Conservation (phyloP, 306 rosid species). For the Dryas octopetala region DNA sequence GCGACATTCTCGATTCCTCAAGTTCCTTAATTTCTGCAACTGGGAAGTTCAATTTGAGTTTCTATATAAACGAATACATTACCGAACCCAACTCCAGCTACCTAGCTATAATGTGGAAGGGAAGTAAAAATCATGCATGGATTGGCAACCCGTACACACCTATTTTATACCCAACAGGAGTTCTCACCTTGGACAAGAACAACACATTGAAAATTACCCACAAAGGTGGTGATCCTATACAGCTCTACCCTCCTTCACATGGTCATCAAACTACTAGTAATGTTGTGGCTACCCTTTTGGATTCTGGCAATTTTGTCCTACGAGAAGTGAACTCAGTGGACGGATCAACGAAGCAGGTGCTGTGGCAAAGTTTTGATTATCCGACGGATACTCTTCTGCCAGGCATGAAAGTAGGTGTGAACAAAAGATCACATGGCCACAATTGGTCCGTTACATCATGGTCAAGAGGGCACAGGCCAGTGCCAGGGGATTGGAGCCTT, state of each 20-base stretch:
- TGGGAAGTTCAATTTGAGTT: background rate
- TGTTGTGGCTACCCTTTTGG: background rate
- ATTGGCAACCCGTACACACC: background rate
- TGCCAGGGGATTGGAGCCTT: background rate
- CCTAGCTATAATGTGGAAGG: background rate
- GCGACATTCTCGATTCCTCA: background rate
- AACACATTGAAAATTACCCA: background rate
- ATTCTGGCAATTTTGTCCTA: conserved; percentile 16
- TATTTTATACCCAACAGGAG: background rate
- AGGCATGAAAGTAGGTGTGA: conserved; percentile 6
- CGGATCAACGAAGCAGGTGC: background rate
- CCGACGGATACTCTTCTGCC: conserved; percentile 11
- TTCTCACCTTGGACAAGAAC: background rate
- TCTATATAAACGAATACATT: background rate
- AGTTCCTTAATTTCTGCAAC: background rate
- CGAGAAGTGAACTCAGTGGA: background rate
- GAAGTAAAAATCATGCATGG: background rate
- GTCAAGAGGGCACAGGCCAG: background rate
- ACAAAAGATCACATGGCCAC: background rate
- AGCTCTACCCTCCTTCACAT: background rate
- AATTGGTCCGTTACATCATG: conserved; percentile 1
- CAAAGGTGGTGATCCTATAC: background rate
- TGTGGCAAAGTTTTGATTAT: conserved; percentile 21
- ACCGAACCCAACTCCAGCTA: background rate
- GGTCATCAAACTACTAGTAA: background rate